Evolutionary conservation across 345 rosid species (phyloP).

Genomic region (Fremontodendron californicum): DNA sequence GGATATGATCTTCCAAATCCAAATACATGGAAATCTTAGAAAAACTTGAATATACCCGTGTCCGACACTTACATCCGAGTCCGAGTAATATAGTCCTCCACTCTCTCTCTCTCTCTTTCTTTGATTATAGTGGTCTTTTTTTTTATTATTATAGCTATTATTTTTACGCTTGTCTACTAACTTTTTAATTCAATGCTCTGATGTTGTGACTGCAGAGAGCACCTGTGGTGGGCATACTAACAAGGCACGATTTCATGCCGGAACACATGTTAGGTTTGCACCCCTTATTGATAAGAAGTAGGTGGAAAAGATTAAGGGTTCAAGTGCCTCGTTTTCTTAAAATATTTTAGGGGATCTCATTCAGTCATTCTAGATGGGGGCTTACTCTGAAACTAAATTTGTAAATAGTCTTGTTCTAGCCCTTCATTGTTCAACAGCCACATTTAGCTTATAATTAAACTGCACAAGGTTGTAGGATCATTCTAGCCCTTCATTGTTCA

Average conservation of each 20-base stretch:
- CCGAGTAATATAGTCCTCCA: too few species aligned
- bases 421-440: not conserved
- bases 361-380: not conserved
- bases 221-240: slow-evolving; percentile 77
- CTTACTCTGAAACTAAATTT: slow-evolving; percentile 6
- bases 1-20: too few species aligned
- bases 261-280: slow-evolving; percentile 72
- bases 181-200: not conserved
- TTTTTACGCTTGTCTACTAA: not conserved
- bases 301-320: slow-evolving; percentile 77
- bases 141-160: not conserved
- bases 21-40: too few species aligned
- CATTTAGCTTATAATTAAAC: not conserved
- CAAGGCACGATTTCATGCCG: slow-evolving; percentile 94
- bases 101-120: not conserved
- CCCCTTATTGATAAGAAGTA: slow-evolving; percentile 47
- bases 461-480: not conserved
- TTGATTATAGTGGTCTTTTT: not conserved
- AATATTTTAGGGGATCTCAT: slow-evolving; percentile 10
- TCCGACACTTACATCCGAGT: too few species aligned
- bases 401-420: slow-evolving; percentile 4
- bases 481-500: not conserved
- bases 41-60: too few species aligned
- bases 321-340: slow-evolving; percentile 31
- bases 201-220: slow-evolving; percentile 49